Base-by-base conservation (phyloP, 441 rosid genomes). In the Populus hybrid region DNA sequence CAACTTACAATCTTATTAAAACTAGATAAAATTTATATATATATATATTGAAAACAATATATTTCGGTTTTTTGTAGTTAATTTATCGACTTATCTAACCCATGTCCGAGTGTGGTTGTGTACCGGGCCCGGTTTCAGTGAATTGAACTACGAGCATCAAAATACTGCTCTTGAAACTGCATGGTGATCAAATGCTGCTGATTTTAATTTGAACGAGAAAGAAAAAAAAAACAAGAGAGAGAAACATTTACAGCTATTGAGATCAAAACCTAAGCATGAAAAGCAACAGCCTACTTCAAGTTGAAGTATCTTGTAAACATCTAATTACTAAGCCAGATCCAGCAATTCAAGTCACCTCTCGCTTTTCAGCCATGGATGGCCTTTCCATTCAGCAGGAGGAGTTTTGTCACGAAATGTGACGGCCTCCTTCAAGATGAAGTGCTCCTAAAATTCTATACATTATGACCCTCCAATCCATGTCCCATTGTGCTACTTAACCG, bases 381-480 rank as follows among this genome's bases (percentile, higher is more conserved):
- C 42, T 38, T 38, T 38, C 42, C 42, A 38, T 38, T 1, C 7
- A 34, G 42, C 42, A 38, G 42, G 42, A 38, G 42, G 42, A 38
- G 42, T 1, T 38, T 38, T 38, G 10, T 38, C 42, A 38, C 42
- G 42, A 38, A 38, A 38, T 38, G 42, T 10, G 10, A 10, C 26
- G 34, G 61, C 61, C 79, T 78, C 81, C 86, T 85, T 84, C 81
- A 65, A 84, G 85, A 67, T 38, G 85, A 85, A 88, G 84, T 83
- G 57, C 42, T 65, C 34, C 78, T 53, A 80, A 81, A 70, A 81
- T 87, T 78, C 75, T 85, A 78, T 81, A 78, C 87, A 82, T 28
- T 11, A 53, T 2, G 35, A 23, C 53, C 40, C 16, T 1, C 8
- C 53, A 26, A 32, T 18, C 28, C 67, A 66, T 4, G 20, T 23